A percentile compares a stretch with the other conserved stretches of the same genome.
These are phyloP conservation scores for Penicillium mononematosum DNA, from an alignment of 495 filamentous ascomycete genomes.

Conservation along the genomic window DNA sequence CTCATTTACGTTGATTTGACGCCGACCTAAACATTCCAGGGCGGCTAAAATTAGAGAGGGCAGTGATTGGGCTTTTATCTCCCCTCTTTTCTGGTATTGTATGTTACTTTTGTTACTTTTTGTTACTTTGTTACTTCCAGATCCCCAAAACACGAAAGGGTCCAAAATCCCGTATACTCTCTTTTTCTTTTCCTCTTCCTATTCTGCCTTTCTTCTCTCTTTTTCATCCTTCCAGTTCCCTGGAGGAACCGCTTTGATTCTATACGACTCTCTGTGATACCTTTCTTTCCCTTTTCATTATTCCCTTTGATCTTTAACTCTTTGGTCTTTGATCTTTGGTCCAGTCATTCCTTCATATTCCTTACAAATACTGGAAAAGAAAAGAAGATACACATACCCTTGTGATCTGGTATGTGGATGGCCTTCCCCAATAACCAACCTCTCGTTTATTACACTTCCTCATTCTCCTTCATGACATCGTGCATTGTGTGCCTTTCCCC, in stretches of 20 bases:
- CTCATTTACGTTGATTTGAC: conserved; percentile 40
- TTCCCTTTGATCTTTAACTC: conserved; percentile 5
- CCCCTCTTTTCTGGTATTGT: conserved; percentile 4
- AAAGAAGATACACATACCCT: conserved; percentile 3
- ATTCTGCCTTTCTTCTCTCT: conserved; percentile 24
- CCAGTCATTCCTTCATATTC: conserved; percentile 15
- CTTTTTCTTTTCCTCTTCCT: conserved; percentile 18
- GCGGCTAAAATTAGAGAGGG: conserved; percentile 48
- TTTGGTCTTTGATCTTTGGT: conserved; percentile 7
- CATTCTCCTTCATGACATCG: conserved; percentile 13
- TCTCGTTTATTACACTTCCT: background rate
- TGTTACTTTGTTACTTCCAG: conserved; percentile 11
- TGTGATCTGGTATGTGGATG: conserved; percentile 23
- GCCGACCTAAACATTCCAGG: conserved; percentile 36
- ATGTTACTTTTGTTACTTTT: conserved; percentile 13
- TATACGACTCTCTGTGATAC: conserved; percentile 8
- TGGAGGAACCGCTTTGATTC: conserved; percentile 41
- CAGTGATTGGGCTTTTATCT: conserved; percentile 14
- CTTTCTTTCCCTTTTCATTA: background rate
- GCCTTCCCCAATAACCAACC: background rate
- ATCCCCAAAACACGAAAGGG: conserved; percentile 31
- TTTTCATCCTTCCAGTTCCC: conserved; percentile 33
- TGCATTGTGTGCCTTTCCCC: conserved; percentile 13
- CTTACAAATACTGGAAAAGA: conserved; percentile 4
- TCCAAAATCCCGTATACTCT: conserved; percentile 18